Conservation (phyloP, 2,329 filamentous ascomycete genomes). For the Hymenoscyphus infarciens region DNA sequence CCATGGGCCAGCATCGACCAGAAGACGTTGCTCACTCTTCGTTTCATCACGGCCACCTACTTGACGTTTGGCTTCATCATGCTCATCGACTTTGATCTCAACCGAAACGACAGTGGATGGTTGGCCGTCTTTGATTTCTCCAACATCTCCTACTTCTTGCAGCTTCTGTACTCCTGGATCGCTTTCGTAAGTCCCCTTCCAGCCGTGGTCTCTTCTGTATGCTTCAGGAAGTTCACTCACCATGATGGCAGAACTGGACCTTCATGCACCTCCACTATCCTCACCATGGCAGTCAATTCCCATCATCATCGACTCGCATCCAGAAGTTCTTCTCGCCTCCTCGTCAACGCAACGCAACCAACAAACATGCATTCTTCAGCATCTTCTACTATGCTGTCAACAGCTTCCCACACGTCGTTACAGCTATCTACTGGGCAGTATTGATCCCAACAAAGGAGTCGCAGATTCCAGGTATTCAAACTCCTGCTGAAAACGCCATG, state of each 20-base stretch:
- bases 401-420: slow-evolving; percentile 32
- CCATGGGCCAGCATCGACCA: slow-evolving; percentile 34
- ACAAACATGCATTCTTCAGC: slow-evolving; percentile 33
- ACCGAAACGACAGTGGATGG: slow-evolving; percentile 21
- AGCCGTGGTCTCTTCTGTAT: background rate
- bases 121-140: slow-evolving; percentile 31
- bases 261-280: slow-evolving; percentile 36
- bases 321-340: slow-evolving; percentile 30
- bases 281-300: slow-evolving; percentile 23
- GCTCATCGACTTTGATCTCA: slow-evolving; percentile 30
- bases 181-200: slow-evolving; percentile 29
- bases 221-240: background rate
- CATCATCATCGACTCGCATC: slow-evolving; percentile 13
- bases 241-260: slow-evolving; percentile 31
- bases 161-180: slow-evolving; percentile 32
- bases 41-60: slow-evolving; percentile 28
- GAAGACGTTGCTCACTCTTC: slow-evolving; percentile 28
- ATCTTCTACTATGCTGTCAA: slow-evolving; percentile 34
- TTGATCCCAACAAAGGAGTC: slow-evolving; percentile 28
- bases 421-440: slow-evolving; percentile 33
- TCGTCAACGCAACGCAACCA: slow-evolving; percentile 22
- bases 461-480: slow-evolving; percentile 21
- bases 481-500: background rate
- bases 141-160: slow-evolving; percentile 31
- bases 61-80: slow-evolving; percentile 25